Percentiles rank a stretch among this genome's conserved stretches.
These are phyloP conservation scores for Rehmannia glutinosa DNA, from an alignment of 257 asterid genomes.

Conservation along the genomic window DNA sequence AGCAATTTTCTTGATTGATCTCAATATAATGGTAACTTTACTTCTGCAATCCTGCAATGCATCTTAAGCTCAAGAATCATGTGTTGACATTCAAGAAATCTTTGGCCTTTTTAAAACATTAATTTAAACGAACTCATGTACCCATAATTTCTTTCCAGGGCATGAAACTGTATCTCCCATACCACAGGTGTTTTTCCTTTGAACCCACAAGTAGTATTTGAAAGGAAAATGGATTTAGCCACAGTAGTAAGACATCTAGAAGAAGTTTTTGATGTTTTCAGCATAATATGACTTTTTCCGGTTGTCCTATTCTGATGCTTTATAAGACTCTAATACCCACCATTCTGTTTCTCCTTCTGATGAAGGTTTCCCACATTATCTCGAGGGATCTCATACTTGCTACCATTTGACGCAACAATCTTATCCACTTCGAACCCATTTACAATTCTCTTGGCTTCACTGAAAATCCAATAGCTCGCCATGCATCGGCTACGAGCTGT, in stretches of 20 bases:
- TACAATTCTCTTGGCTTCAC: constrained; percentile 56
- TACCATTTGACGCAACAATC: neutral
- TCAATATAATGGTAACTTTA: too few species aligned
- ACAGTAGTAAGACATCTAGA: constrained; percentile 25
- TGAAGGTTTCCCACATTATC: constrained; percentile 19
- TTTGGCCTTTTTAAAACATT: constrained; percentile 59
- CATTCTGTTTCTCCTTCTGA: constrained; percentile 27
- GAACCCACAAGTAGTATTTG: constrained; percentile 30
- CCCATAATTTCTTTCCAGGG: constrained; percentile 28
- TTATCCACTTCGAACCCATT: constrained; percentile 21
- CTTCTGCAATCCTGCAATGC: constrained; percentile 13
- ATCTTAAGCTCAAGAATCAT: constrained; percentile 13
- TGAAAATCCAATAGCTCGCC: constrained; percentile 75
- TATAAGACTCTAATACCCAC: constrained; percentile 26
- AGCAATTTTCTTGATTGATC: neutral
- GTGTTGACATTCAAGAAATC: constrained; percentile 49
- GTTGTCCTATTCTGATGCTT: constrained; percentile 29
- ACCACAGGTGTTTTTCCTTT: constrained; percentile 21
- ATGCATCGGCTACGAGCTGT: constrained; percentile 87
- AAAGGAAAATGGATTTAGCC: constrained; percentile 31
- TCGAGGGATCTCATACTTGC: constrained; percentile 5
- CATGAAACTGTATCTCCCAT: constrained; percentile 27
- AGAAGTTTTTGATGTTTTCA: constrained; percentile 35
- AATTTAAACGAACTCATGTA: constrained; percentile 37
- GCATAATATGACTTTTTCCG: constrained; percentile 30